Evolutionary conservation across 148 eudicot genomes (phyloP).

Genomic region (Fagopyrum tataricum): DNA sequence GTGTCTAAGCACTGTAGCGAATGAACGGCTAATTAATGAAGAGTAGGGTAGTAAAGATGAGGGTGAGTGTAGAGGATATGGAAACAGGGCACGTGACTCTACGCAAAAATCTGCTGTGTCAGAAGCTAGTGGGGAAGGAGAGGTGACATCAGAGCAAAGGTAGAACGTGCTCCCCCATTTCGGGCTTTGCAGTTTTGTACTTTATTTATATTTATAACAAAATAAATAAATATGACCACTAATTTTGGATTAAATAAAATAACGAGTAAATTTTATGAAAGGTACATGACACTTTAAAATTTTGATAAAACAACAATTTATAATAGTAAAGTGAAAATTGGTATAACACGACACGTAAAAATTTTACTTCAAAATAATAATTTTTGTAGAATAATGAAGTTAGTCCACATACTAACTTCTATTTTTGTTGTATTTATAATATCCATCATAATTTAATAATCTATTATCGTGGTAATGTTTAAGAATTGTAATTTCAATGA

Average conservation of each 20-base stretch:
- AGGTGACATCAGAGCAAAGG: background rate
- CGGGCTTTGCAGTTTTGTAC: background rate
- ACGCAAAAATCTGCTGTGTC: constrained; percentile 1
- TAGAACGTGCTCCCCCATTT: background rate
- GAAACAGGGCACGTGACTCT: background rate
- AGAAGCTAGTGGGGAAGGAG: background rate
- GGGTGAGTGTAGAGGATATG: background rate
- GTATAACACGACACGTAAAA: too few relatives aligned
- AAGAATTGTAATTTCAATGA: too few relatives aligned
- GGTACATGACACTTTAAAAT: too few relatives aligned
- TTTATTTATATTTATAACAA: background rate
- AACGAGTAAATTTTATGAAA: background rate
- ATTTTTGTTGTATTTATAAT: too few relatives aligned
- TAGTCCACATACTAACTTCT: too few relatives aligned
- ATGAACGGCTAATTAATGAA: background rate
- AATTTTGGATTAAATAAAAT: background rate
- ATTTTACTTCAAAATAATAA: too few relatives aligned
- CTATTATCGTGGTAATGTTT: too few relatives aligned
- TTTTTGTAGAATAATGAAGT: too few relatives aligned
- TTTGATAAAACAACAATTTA: too few relatives aligned
- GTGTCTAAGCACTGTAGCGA: background rate
- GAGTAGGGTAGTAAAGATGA: background rate
- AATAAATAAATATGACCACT: too few relatives aligned
- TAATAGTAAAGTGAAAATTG: too few relatives aligned
- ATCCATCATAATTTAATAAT: too few relatives aligned